Evolutionary conservation across 108 stramenopile species (phyloP).

Genomic region (Phaeodactylum tricornutum): DNA sequence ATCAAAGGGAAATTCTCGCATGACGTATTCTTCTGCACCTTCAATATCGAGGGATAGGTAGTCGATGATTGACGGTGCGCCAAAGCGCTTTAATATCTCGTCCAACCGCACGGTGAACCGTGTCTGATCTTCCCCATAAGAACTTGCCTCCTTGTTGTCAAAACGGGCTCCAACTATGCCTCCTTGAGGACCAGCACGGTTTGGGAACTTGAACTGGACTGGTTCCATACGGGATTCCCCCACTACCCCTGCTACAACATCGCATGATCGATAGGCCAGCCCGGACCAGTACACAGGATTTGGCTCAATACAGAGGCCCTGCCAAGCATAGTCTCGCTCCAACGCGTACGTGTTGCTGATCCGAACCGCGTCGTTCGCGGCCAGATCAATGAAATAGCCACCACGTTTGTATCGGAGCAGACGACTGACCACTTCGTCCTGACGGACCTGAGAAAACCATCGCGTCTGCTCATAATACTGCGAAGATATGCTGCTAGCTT

Average conservation of each 20-base stretch:
- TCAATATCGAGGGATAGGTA: constrained; percentile 55
- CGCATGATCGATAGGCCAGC: constrained; percentile 25
- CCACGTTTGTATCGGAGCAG: constrained; percentile 15
- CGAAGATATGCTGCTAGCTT: neutral
- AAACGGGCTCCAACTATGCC: constrained; percentile 38
- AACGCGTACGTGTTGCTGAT: constrained; percentile 25
- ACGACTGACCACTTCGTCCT: constrained; percentile 13
- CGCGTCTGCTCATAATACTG: constrained; percentile 4
- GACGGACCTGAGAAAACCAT: constrained; percentile 19
- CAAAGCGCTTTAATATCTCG: constrained; percentile 29
- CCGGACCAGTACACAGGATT: constrained; percentile 42
- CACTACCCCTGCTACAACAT: constrained; percentile 29
- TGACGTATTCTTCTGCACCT: constrained; percentile 51
- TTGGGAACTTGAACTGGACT: constrained; percentile 20
- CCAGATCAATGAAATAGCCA: constrained; percentile 35
- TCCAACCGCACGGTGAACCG: constrained; percentile 28
- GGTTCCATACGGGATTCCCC: constrained; percentile 23
- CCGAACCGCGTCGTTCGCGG: constrained; percentile 24
- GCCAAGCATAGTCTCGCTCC: constrained; percentile 31
- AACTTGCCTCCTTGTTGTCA: constrained; percentile 18
- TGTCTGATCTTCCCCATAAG: constrained; percentile 6
- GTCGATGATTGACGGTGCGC: constrained; percentile 41
- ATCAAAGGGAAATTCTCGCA: constrained; percentile 45
- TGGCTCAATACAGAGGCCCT: constrained; percentile 44
- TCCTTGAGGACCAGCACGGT: constrained; percentile 9